Evolutionary conservation across 2,329 filamentous ascomycete species (phyloP).

Genomic region (Botryotinia narcissicola): DNA sequence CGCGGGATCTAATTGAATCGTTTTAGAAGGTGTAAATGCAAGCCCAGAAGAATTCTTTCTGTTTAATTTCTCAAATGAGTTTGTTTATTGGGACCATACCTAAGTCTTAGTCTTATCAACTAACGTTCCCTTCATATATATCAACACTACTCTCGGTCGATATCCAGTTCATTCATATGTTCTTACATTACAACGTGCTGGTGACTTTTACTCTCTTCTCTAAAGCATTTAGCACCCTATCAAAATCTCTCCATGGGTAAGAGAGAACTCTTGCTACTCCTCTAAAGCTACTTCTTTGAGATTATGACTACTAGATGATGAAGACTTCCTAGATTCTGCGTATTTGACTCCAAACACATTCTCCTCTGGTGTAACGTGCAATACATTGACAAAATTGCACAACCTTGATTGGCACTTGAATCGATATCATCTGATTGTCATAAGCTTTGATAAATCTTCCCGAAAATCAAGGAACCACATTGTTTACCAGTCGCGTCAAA

Average conservation of each 20-base stretch:
- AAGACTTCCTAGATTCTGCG: background rate
- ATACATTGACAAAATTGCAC: background rate
- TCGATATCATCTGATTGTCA: background rate
- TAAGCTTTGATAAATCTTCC: rapidly evolving
- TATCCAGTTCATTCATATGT: background rate
- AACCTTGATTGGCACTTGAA: rapidly evolving
- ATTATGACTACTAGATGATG: rapidly evolving
- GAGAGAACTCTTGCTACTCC: background rate
- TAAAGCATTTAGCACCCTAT: background rate
- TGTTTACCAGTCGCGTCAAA: background rate
- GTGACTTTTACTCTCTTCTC: background rate
- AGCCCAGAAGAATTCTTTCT: rapidly evolving
- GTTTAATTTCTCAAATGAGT: background rate
- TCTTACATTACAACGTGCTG: background rate
- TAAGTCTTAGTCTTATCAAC: rapidly evolving
- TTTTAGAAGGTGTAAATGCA: background rate
- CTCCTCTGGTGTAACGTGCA: rapidly evolving
- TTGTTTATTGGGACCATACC: rapidly evolving
- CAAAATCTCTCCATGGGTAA: rapidly evolving
- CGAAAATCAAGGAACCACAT: background rate
- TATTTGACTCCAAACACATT: background rate
- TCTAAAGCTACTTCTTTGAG: rapidly evolving
- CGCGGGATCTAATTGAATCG: background rate
- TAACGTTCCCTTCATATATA: too few species aligned
- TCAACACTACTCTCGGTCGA: too few species aligned